Percentiles rank a stretch among this genome's conserved stretches.
These are phyloP conservation scores for Psophocarpus tetragonolobus DNA, from an alignment of 306 rosid species.

Conservation along the genomic window DNA sequence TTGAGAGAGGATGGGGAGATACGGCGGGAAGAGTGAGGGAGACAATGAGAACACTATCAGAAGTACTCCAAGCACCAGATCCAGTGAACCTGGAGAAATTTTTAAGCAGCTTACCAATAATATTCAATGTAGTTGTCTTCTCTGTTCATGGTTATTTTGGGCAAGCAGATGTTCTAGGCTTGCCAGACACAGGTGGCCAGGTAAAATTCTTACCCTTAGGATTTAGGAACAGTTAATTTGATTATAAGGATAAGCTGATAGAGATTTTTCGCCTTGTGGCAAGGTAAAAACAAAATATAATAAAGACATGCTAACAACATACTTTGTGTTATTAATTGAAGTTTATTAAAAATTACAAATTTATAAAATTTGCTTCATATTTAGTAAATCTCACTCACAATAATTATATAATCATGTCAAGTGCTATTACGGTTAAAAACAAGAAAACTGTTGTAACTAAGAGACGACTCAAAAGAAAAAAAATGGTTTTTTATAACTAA, in stretches of 20 bases:
- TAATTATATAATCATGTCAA: background rate
- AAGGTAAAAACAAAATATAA: background rate
- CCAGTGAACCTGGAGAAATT: conserved; percentile 63
- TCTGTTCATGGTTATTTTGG: conserved; percentile 96
- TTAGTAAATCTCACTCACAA: background rate
- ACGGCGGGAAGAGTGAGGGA: conserved; percentile 73
- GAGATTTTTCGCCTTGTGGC: background rate
- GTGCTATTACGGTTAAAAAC: background rate
- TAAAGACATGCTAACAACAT: background rate
- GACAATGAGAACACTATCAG: conserved; percentile 65
- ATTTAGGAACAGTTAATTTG: background rate
- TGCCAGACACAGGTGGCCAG: conserved; percentile 99
- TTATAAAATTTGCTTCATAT: background rate
- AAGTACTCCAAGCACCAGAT: conserved; percentile 90
- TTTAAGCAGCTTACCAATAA: conserved; percentile 70
- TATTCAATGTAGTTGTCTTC: conserved; percentile 81
- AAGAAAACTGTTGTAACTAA: background rate
- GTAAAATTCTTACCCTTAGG: conserved; percentile 37
- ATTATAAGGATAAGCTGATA: background rate
- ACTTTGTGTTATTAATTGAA: background rate
- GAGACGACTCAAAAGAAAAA: background rate
- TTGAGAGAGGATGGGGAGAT: conserved; percentile 97
- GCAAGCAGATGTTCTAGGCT: conserved; percentile 88
- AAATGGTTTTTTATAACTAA: background rate
- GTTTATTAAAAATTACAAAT: background rate